Percentiles rank a stretch among this genome's conserved stretches.
Evolutionary conservation across 2,329 filamentous ascomycete species (phyloP).

Genomic region (Botrytis hyacinthi): DNA sequence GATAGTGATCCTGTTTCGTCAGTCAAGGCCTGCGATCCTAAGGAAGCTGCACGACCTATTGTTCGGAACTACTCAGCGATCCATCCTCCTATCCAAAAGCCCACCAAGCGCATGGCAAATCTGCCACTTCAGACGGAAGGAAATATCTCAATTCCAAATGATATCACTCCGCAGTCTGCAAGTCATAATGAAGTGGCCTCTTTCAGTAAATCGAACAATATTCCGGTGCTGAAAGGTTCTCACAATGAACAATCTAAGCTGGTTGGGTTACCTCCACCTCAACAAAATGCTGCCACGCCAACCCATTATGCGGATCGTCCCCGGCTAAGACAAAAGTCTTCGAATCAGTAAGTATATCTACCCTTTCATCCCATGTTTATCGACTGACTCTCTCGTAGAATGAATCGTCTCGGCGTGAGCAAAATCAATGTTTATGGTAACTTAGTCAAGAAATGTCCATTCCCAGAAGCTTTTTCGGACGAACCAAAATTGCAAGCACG

Average conservation of each 20-base stretch:
- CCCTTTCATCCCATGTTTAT: background rate
- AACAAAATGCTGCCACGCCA: background rate
- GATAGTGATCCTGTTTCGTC: background rate
- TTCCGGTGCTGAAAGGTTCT: background rate
- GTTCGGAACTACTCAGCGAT: background rate
- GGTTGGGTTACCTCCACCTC: background rate
- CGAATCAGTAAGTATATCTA: background rate
- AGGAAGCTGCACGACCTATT: background rate
- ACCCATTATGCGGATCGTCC: background rate
- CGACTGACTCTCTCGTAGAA: background rate
- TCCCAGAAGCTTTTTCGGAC: background rate
- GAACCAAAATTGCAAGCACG: background rate
- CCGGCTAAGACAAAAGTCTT: background rate
- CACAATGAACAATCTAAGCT: background rate
- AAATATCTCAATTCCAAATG: background rate
- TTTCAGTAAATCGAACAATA: background rate
- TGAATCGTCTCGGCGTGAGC: background rate
- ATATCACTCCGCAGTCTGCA: background rate
- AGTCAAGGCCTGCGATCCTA: background rate
- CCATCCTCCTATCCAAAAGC: background rate
- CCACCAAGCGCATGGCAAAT: background rate
- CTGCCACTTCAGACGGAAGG: background rate
- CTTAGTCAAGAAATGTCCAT: background rate
- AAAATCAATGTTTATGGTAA: slow-evolving; percentile 1
- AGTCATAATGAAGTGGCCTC: background rate